Conservation (phyloP, 306 rosid genomes). For the Canavalia gladiata region DNA sequence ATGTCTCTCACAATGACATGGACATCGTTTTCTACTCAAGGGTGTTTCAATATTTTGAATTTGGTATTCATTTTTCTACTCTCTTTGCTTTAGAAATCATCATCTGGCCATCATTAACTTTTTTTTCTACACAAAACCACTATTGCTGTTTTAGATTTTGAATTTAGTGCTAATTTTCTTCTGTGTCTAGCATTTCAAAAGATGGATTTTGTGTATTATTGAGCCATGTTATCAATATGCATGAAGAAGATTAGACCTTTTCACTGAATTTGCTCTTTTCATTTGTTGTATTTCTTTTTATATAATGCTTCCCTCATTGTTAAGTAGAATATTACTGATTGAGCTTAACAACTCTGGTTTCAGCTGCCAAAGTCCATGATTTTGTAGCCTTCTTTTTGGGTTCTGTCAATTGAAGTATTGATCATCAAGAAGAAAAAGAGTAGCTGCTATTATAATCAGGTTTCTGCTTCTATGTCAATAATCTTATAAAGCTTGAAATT, state of each 20-base stretch:
- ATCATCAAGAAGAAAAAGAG: slow-evolving; percentile 21
- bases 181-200: background rate
- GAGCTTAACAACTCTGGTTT: slow-evolving; percentile 19
- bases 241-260: slow-evolving; percentile 6
- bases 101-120: background rate
- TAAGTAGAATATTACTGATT: slow-evolving; percentile 20
- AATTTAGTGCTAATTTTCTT: slow-evolving; percentile 6
- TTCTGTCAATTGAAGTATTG: slow-evolving; percentile 29
- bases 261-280: slow-evolving; percentile 19
- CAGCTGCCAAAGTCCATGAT: slow-evolving; percentile 42
- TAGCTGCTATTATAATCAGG: slow-evolving; percentile 31
- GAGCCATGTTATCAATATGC: background rate
- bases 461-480: slow-evolving; percentile 39
- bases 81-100: background rate
- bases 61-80: background rate
- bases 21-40: background rate
- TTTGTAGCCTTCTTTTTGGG: slow-evolving; percentile 14
- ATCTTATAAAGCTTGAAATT: slow-evolving; percentile 24
- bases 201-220: slow-evolving; percentile 8
- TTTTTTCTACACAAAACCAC: background rate
- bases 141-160: slow-evolving; percentile 15
- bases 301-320: background rate
- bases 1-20: slow-evolving; percentile 8
- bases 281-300: background rate
- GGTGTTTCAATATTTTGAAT: slow-evolving; percentile 2